These are phyloP conservation scores for Diplodia corticola DNA, from an alignment of 2,329 filamentous ascomycete species.

Conservation along the genomic window DNA sequence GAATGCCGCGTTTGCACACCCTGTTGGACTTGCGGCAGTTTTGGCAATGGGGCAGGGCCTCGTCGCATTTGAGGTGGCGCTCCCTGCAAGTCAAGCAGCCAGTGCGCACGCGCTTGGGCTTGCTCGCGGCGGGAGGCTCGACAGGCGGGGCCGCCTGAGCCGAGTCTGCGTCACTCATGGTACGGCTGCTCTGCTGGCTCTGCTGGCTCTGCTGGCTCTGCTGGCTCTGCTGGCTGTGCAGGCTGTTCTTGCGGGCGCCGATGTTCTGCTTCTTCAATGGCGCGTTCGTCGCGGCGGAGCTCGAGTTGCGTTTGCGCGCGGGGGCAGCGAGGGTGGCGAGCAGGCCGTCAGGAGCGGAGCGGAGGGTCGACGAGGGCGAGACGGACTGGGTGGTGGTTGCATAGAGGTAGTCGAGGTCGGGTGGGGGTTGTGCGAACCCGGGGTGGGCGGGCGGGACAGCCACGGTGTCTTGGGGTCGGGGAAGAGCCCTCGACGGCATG, in stretches of 20 bases:
- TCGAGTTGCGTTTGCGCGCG: conserved; percentile 16
- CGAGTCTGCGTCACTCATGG: conserved; percentile 26
- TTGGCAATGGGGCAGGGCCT: conserved; percentile 64
- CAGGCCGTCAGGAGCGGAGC: conserved; percentile 25
- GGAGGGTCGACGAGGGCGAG: conserved; percentile 25
- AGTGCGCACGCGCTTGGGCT: conserved; percentile 84
- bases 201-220: too few relatives aligned
- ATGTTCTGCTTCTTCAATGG: conserved; percentile 23
- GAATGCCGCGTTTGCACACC: conserved; percentile 79
- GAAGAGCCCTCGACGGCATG: neutral
- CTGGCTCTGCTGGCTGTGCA: too few relatives aligned
- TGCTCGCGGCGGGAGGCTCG: conserved; percentile 44
- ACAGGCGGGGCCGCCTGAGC: conserved; percentile 23
- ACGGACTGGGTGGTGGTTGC: conserved; percentile 23
- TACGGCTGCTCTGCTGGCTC: conserved; percentile 11
- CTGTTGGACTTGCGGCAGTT: conserved; percentile 90
- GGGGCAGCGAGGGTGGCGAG: conserved; percentile 23
- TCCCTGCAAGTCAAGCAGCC: conserved; percentile 90
- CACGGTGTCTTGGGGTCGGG: conserved; percentile 29
- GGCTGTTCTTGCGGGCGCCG: conserved; percentile 11
- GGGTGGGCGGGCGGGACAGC: conserved; percentile 32
- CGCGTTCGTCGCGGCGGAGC: conserved; percentile 28
- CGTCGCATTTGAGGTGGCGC: conserved; percentile 88
- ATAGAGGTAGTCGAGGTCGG: conserved; percentile 30
- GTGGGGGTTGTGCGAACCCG: conserved; percentile 27